Base-by-base conservation (phyloP, 2,329 filamentous ascomycete species). In the Colletotrichum truncatum region DNA sequence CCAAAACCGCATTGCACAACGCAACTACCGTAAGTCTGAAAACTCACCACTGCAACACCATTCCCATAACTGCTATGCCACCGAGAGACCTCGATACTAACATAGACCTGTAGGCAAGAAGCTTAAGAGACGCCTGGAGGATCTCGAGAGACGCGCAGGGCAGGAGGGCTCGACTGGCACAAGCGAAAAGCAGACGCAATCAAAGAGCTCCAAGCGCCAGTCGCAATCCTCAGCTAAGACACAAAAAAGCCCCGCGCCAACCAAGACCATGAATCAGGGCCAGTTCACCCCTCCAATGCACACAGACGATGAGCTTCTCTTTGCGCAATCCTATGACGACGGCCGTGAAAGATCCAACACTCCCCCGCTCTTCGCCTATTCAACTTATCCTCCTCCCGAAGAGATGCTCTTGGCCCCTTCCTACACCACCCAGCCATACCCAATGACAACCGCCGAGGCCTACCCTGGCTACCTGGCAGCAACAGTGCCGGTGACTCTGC, bases 1-100 rank as follows among this genome's bases (percentile, higher is more conserved):
- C 82, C 94, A 98, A 82, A 98, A 98, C 83, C 90, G 95, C 72
- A 98, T 98, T 85, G 95, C 95, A 71, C 95, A 98, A 82, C 91
- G 94, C 74, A 97, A 97, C 84, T 98, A 98, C 83, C 94, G 94
- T 97, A 85, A 77, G 90, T 86, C 21, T n/a, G n/a, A n/a, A 56
- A 10, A 14, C 5, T 12, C 34, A 16, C 18, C 32, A 21, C 14
- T 38, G 78, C 79, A 66, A 57, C 63, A 30, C 11, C 25, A 43
- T 51, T n/a, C 21, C 28, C 41, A n/a, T n/a, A n/a, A n/a, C n/a
- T n/a, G n/a, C n/a, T n/a, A n/a, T n/a, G n/a, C 25, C 34, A 23
- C 9, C 41, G 18, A 48, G 39, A 23, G 18, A 4, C 18, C 16
- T 7, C 23, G n/a, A 16, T 21, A 61, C 64, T 28, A 32, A 23